Percentiles rank a stretch among this genome's conserved stretches.
Conservation (phyloP, 352 stramenopile genomes). For the Pythium phragmiticola region DNA sequence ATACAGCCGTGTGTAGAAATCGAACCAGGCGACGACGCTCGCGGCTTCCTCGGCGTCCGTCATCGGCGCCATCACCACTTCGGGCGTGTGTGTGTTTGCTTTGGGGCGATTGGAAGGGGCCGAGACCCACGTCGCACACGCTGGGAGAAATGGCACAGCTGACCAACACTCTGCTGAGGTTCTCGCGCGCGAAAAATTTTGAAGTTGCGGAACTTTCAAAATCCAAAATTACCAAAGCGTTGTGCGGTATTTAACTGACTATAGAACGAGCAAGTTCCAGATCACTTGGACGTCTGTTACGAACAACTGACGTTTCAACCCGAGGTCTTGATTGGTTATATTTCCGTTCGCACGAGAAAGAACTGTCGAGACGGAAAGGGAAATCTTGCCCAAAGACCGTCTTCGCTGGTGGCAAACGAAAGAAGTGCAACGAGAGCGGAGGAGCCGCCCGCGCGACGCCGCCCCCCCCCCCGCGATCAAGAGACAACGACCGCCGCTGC, state of each 20-base stretch:
- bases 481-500: background rate
- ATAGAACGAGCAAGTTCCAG: background rate
- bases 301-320: constrained; percentile 1
- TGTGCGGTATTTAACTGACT: background rate
- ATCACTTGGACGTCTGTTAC: background rate
- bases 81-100: background rate
- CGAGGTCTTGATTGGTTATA: constrained; percentile 16
- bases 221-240: constrained; percentile 16
- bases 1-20: constrained; percentile 22
- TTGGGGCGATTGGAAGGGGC: too few relatives aligned
- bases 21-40: constrained; percentile 34
- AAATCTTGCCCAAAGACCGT: constrained; percentile 14
- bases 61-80: background rate
- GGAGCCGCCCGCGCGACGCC: background rate
- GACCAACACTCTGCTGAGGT: constrained; percentile 24
- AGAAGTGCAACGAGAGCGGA: constrained; percentile 12
- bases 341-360: constrained; percentile 16
- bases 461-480: background rate
- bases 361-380: constrained; percentile 7
- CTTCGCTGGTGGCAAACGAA: constrained; percentile 7
- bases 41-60: constrained; percentile 18
- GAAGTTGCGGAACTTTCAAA: constrained; percentile 34
- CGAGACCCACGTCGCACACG: too few relatives aligned
- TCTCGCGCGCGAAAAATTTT: constrained; percentile 27
- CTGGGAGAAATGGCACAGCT: too few relatives aligned